Percentiles rank a stretch among this genome's conserved stretches.
These are phyloP conservation scores for Suillus placidus DNA, from an alignment of 768 basidiomycete genomes.

Conservation along the genomic window DNA sequence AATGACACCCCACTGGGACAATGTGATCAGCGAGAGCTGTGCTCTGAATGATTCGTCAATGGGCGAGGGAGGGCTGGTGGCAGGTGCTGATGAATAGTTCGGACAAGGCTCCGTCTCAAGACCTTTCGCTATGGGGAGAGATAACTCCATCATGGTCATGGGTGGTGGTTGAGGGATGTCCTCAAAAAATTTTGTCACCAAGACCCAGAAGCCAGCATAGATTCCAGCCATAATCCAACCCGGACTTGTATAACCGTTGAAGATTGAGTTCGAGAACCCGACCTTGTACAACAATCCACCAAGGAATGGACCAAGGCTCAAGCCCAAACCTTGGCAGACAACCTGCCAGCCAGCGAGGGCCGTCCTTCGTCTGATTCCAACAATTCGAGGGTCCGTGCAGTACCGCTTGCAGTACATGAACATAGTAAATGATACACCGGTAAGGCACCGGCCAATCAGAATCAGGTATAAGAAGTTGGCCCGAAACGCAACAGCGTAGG, in stretches of 20 bases:
- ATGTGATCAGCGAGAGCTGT: conserved; percentile 23
- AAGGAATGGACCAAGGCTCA: conserved; percentile 64
- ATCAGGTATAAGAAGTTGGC: conserved; percentile 67
- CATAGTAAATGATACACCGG: conserved; percentile 59
- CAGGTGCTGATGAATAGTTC: conserved; percentile 6
- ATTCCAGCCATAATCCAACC: conserved; percentile 64
- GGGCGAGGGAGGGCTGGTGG: neutral
- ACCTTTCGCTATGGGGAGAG: neutral
- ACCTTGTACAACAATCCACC: conserved; percentile 65
- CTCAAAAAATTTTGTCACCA: conserved; percentile 40
- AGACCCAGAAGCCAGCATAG: conserved; percentile 56
- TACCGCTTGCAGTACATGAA: conserved; percentile 74
- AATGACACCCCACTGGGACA: conserved; percentile 53
- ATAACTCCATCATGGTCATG: conserved; percentile 11
- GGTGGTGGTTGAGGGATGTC: conserved; percentile 36
- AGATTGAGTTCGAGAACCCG: conserved; percentile 57
- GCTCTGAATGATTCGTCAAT: conserved; percentile 13
- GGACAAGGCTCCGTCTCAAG: conserved; percentile 9
- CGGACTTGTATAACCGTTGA: conserved; percentile 71
- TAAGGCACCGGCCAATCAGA: conserved; percentile 68
- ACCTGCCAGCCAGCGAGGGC: conserved; percentile 66
- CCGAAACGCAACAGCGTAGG: conserved; percentile 64
- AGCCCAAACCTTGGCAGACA: conserved; percentile 61
- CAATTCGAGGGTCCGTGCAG: conserved; percentile 66
- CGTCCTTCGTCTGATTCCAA: conserved; percentile 64